Percentiles rank a stretch among this genome's conserved stretches.
Conservation (phyloP, 805 yeast genomes). For the Cyberlindnera bimundalis region DNA sequence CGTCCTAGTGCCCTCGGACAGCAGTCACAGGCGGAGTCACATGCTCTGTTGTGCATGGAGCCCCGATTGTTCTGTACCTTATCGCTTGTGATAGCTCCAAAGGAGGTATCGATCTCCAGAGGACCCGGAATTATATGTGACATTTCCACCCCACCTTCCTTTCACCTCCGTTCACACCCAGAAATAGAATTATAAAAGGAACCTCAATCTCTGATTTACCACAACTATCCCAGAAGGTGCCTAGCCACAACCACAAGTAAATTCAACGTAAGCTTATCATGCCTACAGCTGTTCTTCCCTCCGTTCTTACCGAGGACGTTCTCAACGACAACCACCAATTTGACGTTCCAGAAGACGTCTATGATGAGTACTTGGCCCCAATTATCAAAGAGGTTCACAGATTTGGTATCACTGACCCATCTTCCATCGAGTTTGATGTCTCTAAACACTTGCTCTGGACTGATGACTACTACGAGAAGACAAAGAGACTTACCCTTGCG, state of each 20-base stretch:
- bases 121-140: slow-evolving; percentile 1
- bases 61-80: background rate
- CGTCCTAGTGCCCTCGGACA: too few relatives aligned
- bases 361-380: slow-evolving; percentile 15
- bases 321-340: slow-evolving; percentile 19
- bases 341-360: slow-evolving; percentile 17
- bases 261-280: background rate
- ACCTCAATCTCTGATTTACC: background rate
- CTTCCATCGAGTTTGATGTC: slow-evolving; percentile 34
- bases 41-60: background rate
- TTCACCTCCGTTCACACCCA: too few relatives aligned
- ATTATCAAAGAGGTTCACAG: slow-evolving; percentile 13
- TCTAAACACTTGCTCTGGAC: slow-evolving; percentile 35
- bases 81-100: background rate
- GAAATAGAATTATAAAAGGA: background rate
- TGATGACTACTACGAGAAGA: slow-evolving; percentile 35
- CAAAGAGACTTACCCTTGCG: slow-evolving; percentile 40
- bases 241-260: too few relatives aligned
- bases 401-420: slow-evolving; percentile 25
- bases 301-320: slow-evolving; percentile 12
- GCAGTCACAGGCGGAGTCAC: too few relatives aligned
- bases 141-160: background rate
- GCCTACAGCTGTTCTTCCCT: slow-evolving; percentile 15
- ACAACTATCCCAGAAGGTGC: too few relatives aligned
- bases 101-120: slow-evolving; percentile 3